Evolutionary conservation across 2,329 filamentous ascomycete species (phyloP), one percentile per base, ranked within the genome.

Genomic region (Diplodia intermedia): DNA sequence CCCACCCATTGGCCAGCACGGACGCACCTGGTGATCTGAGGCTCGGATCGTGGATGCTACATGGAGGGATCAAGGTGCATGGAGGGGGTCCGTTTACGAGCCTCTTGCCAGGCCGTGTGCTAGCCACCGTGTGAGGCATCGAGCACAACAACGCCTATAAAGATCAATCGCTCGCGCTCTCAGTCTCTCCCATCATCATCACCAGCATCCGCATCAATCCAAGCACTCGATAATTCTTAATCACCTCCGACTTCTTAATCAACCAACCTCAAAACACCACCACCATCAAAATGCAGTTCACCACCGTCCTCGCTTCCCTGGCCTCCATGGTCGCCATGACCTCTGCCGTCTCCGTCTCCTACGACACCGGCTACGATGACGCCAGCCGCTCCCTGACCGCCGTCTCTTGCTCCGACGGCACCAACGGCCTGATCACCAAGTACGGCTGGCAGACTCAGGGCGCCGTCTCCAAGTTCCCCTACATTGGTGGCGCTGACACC

Each of bases 311-410:
- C 47, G 56, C 68, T 52, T 43, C 65, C 49, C 52, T 69, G 8
- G 40, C 68, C 65, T 57, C 63, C 47, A 56, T 69, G 50, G 68
- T 66, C 63, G 53, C 61, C 55, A 55, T 43, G 36, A 56, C 65
- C 65, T 69, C 68, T 12, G 68, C 68, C 65, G 53, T 31, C 47
- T 62, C 20, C 38, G 90, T 93, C 74, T 90, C 89, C 71, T 94
- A 89, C 79, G 91, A 94, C 80, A 80, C 81, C 23, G 88, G 85
- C 75, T 95, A 92, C 81, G 91, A 94, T 75, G 81, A 89, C 70
- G 77, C 76, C 55, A 71, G 72, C 69, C 85, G 88, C 68, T 82
- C 86, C 54, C 77, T 94, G 66, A 82, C 79, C 40, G 77, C 75
- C 5, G 84, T 93, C 54, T 77, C 88, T 70, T 93, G 90, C 85